These are phyloP conservation scores for Blastobotrys petasosporus DNA, from an alignment of 1,139 yeast species.

Conservation along the genomic window DNA sequence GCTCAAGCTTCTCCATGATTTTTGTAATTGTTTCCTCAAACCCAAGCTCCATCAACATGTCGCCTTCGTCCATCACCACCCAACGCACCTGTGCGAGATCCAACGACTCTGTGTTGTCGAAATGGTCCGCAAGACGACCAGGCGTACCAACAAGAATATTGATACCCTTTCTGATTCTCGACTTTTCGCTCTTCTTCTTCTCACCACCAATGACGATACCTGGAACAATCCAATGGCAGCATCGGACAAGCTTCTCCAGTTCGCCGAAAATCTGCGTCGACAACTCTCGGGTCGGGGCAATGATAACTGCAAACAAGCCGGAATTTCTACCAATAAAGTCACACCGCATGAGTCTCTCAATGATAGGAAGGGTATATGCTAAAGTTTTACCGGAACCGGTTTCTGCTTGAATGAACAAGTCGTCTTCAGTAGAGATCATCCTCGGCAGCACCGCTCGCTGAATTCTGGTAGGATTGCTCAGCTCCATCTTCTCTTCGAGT, in stretches of 20 bases:
- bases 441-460: conserved; percentile 80
- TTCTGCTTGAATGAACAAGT: conserved; percentile 85
- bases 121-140: conserved; percentile 86
- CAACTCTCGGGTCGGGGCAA: conserved; percentile 91
- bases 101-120: conserved; percentile 75
- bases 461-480: conserved; percentile 74
- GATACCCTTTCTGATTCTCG: conserved; percentile 82
- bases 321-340: conserved; percentile 56
- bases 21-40: conserved; percentile 87
- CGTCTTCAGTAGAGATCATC: conserved; percentile 46
- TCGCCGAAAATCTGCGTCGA: conserved; percentile 90
- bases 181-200: conserved; percentile 87
- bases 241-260: conserved; percentile 54
- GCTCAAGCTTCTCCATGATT: conserved; percentile 53
- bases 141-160: conserved; percentile 89
- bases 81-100: conserved; percentile 71
- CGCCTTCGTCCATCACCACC: conserved; percentile 92
- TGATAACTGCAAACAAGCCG: conserved; percentile 80
- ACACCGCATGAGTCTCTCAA: conserved; percentile 58
- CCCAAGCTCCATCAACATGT: conserved; percentile 87
- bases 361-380: conserved; percentile 78
- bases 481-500: conserved; percentile 51
- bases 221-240: conserved; percentile 81
- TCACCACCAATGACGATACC: conserved; percentile 95
- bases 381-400: conserved; percentile 95